Percentiles rank a stretch among this genome's conserved stretches.
phyloP scores from a whole-genome alignment of 805 yeast species.

The Teunomyces aglyptinius region DNA sequence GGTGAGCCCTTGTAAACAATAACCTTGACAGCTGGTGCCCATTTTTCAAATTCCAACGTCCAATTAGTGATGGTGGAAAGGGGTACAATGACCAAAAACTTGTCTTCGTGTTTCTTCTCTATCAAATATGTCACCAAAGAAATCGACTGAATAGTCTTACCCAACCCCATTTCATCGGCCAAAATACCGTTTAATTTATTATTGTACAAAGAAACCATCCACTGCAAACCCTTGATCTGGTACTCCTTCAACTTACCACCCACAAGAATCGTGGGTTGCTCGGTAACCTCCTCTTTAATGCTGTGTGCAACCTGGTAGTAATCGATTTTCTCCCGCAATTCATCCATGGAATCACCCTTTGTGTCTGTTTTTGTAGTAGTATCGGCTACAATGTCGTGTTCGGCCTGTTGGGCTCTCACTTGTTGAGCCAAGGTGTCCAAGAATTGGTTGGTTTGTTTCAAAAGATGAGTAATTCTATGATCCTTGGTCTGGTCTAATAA shows the following conservation, averaged over 20 bases:
- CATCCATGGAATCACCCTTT: slow-evolving; percentile 44
- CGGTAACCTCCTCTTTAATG: slow-evolving; percentile 61
- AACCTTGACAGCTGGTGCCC: slow-evolving; percentile 79
- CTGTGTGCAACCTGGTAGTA: slow-evolving; percentile 82
- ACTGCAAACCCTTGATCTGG: slow-evolving; percentile 61
- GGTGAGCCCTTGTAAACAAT: slow-evolving; percentile 80
- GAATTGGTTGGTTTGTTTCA: slow-evolving; percentile 75
- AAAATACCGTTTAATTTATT: slow-evolving; percentile 62
- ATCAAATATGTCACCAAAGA: slow-evolving; percentile 69
- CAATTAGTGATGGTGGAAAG: slow-evolving; percentile 81
- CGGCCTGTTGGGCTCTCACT: slow-evolving; percentile 72
- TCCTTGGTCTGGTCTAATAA: slow-evolving; percentile 84
- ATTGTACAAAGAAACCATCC: slow-evolving; percentile 65
- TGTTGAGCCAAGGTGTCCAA: slow-evolving; percentile 78
- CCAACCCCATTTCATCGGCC: slow-evolving; percentile 70
- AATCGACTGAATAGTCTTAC: slow-evolving; percentile 73
- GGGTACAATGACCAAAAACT: slow-evolving; percentile 79
- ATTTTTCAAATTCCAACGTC: slow-evolving; percentile 81
- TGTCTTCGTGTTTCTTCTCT: slow-evolving; percentile 66
- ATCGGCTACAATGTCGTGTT: slow-evolving; percentile 36
- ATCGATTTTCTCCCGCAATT: slow-evolving; percentile 64
- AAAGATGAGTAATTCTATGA: slow-evolving; percentile 79
- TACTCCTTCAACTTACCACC: slow-evolving; percentile 82
- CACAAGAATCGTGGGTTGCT: slow-evolving; percentile 66
- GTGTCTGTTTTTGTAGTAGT: slow-evolving; percentile 30